A percentile compares a stretch with the other conserved stretches of the same genome.
Evolutionary conservation across 2,329 filamentous ascomycete species (phyloP).

Genomic region (Botrytis paeoniae): DNA sequence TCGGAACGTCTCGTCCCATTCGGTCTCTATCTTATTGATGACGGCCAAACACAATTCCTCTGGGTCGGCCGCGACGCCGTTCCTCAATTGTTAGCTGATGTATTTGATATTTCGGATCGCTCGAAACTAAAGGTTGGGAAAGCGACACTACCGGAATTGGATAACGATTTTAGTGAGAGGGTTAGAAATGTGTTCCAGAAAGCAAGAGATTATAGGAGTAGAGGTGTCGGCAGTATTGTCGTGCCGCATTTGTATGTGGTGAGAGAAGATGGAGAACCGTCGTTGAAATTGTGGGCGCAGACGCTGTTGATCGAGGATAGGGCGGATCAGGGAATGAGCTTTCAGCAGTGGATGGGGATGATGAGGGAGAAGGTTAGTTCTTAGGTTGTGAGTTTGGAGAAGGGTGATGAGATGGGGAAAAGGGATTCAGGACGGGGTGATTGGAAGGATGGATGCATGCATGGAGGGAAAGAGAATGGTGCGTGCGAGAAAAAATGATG

Average conservation of each 20-base stretch:
- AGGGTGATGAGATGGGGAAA: neutral
- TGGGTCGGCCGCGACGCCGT: conserved; percentile 95
- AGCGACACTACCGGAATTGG: conserved; percentile 77
- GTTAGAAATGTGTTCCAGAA: conserved; percentile 88
- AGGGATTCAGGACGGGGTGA: neutral
- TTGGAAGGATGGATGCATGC: neutral
- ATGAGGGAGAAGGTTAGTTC: conserved; percentile 86
- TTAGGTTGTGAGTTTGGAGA: neutral
- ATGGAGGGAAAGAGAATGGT: neutral
- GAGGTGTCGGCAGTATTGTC: conserved; percentile 89
- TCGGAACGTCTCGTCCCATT: conserved; percentile 85
- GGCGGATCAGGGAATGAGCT: conserved; percentile 88
- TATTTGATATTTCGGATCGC: conserved; percentile 84
- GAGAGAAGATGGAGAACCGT: conserved; percentile 92
- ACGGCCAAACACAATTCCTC: conserved; percentile 95
- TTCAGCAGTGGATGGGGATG: conserved; percentile 88
- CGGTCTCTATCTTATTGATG: conserved; percentile 93
- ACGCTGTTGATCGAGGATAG: conserved; percentile 92
- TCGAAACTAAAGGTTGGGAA: conserved; percentile 89
- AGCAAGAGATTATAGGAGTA: conserved; percentile 80
- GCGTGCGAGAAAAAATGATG: neutral
- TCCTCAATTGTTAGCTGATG: conserved; percentile 80
- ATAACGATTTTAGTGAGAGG: conserved; percentile 95
- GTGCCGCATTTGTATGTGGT: conserved; percentile 91
- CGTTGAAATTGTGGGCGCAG: conserved; percentile 93